Conservation (phyloP, 345 rosid genomes). For the Pistacia integerrima region DNA sequence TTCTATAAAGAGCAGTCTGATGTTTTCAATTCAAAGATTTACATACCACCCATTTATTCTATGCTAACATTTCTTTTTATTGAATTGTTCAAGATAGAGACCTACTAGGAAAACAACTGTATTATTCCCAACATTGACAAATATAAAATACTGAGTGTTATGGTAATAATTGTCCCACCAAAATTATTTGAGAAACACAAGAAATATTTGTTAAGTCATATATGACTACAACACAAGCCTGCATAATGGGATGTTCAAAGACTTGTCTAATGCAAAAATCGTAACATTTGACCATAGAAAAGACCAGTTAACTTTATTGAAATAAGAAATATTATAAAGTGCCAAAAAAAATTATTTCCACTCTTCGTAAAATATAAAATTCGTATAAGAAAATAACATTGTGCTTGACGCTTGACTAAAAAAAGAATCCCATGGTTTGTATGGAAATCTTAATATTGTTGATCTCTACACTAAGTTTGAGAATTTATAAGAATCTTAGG, state of each 20-base stretch:
- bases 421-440: too few species aligned
- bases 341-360: too few species aligned
- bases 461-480: background rate
- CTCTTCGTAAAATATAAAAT: background rate
- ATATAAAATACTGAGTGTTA: background rate
- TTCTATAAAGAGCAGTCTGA: background rate
- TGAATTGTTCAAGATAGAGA: background rate
- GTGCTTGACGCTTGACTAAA: too few species aligned
- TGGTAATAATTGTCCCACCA: constrained; percentile 1
- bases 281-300: background rate
- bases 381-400: too few species aligned
- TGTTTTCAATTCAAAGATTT: background rate
- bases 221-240: background rate
- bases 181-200: background rate
- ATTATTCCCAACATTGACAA: background rate
- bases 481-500: constrained; percentile 11
- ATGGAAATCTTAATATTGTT: too few species aligned
- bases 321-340: background rate
- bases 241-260: background rate
- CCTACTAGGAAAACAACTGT: background rate
- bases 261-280: background rate
- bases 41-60: background rate
- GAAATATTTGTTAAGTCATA: background rate
- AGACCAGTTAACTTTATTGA: background rate
- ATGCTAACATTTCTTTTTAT: background rate